Percentiles rank a stretch among this genome's conserved stretches.
Evolutionary conservation across 2,329 filamentous ascomycete species (phyloP).

Genomic region (Lizonia empirigonia): DNA sequence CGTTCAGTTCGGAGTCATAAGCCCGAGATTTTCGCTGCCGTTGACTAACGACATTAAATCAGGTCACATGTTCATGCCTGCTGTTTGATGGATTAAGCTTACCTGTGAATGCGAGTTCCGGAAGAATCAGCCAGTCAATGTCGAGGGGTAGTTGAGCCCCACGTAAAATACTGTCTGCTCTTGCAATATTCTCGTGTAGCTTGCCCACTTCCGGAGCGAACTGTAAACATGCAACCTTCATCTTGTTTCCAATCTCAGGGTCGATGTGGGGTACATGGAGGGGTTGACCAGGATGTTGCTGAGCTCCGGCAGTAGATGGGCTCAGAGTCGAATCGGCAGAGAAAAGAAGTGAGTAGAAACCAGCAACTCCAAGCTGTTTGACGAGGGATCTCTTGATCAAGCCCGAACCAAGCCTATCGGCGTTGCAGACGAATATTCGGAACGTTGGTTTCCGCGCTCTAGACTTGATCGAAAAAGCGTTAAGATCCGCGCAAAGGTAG

Average conservation of each 20-base stretch:
- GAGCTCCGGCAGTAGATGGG: neutral
- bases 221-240: constrained; percentile 73
- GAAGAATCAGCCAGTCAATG: constrained; percentile 74
- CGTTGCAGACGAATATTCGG: constrained; percentile 12
- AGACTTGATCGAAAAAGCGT: constrained; percentile 5
- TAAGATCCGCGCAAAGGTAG: constrained; percentile 5
- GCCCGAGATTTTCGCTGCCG: too few species aligned
- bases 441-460: constrained; percentile 16
- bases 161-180: constrained; percentile 68
- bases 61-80: constrained; percentile 1
- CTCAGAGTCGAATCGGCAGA: neutral
- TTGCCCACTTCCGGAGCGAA: constrained; percentile 74
- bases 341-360: too few species aligned
- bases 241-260: constrained; percentile 42
- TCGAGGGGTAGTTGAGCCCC: constrained; percentile 49
- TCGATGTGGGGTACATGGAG: constrained; percentile 16
- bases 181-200: constrained; percentile 71
- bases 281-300: constrained; percentile 5
- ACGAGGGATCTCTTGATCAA: neutral
- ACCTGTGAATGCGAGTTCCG: constrained; percentile 79
- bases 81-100: constrained; percentile 9
- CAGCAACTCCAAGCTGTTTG: too few species aligned
- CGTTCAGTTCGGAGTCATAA: too few species aligned
- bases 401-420: neutral
- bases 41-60: neutral